Conservation (phyloP, 129 eudicot genomes). For the Chrysanthemum lavandulifolium region DNA sequence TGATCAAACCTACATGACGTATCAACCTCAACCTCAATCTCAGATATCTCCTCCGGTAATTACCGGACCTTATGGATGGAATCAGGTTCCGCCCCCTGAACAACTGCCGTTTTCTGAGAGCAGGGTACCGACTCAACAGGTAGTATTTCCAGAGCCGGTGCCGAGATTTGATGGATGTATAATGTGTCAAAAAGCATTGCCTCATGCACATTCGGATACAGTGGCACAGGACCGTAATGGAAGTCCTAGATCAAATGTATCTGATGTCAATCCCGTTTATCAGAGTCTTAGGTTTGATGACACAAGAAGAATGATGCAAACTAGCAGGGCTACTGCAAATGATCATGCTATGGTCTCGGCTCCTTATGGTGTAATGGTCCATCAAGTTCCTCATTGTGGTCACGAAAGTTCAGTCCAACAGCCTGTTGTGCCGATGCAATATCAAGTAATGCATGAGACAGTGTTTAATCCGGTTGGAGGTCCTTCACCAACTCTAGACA, state of each 20-base stretch:
- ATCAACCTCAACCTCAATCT: constrained; percentile 56
- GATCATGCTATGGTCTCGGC: constrained; percentile 28
- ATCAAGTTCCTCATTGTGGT: constrained; percentile 37
- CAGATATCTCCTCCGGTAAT: constrained; percentile 44
- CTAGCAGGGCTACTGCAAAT: constrained; percentile 33
- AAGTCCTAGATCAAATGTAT: constrained; percentile 40
- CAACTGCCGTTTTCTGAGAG: constrained; percentile 52
- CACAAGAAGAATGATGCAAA: constrained; percentile 39
- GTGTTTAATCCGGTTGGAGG: constrained; percentile 39
- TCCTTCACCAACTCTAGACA: constrained; percentile 40
- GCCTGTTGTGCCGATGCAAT: constrained; percentile 34
- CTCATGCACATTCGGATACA: constrained; percentile 97
- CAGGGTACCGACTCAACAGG: constrained; percentile 49
- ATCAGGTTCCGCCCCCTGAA: constrained; percentile 47
- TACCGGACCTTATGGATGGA: constrained; percentile 64
- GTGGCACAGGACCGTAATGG: constrained; percentile 62
- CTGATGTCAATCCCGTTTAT: constrained; percentile 47
- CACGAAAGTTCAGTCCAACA: constrained; percentile 45
- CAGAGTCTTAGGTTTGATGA: constrained; percentile 62
- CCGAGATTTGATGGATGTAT: constrained; percentile 59
- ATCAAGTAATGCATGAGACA: constrained; percentile 45
- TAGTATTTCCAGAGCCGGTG: constrained; percentile 34
- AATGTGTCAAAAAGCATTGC: constrained; percentile 84
- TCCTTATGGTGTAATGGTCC: constrained; percentile 46
- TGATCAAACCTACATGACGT: constrained; percentile 52